Evolutionary conservation across 306 rosid species (phyloP).

Genomic region (Purshia tridentata): DNA sequence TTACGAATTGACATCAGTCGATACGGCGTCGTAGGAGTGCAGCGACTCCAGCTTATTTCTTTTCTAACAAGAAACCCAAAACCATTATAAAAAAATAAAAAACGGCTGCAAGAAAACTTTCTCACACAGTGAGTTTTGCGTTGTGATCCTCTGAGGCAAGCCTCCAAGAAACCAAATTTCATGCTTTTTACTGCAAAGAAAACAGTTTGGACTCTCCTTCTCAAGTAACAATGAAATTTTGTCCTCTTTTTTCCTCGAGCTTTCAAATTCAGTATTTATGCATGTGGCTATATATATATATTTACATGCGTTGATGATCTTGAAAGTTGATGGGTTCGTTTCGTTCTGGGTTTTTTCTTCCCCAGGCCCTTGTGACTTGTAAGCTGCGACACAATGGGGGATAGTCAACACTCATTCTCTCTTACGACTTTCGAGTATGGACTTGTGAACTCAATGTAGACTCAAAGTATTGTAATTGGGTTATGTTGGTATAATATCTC

Average conservation of each 20-base stretch:
- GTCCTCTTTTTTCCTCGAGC: neutral
- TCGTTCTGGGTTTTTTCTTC: neutral
- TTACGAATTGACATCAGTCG: too few species aligned
- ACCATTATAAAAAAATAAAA: too few species aligned
- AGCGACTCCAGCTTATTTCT: too few species aligned
- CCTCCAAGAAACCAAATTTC: neutral
- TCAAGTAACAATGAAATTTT: neutral
- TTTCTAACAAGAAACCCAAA: too few species aligned
- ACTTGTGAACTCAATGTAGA: neutral
- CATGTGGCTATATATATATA: neutral
- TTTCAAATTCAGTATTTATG: neutral
- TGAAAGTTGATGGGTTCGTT: neutral
- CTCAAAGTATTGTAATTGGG: neutral
- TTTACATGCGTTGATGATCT: neutral
- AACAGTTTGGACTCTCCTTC: neutral
- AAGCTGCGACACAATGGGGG: conserved; percentile 23
- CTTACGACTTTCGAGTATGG: conserved; percentile 41
- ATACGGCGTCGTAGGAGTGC: too few species aligned
- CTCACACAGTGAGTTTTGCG: neutral
- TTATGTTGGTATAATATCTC: neutral
- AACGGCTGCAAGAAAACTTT: neutral
- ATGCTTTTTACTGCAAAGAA: neutral
- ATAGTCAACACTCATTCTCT: conserved; percentile 41
- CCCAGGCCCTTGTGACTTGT: neutral
- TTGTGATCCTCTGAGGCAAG: neutral